Conservation (phyloP, 139 green algal genomes). For the Auxenochlorella protothecoides region DNA sequence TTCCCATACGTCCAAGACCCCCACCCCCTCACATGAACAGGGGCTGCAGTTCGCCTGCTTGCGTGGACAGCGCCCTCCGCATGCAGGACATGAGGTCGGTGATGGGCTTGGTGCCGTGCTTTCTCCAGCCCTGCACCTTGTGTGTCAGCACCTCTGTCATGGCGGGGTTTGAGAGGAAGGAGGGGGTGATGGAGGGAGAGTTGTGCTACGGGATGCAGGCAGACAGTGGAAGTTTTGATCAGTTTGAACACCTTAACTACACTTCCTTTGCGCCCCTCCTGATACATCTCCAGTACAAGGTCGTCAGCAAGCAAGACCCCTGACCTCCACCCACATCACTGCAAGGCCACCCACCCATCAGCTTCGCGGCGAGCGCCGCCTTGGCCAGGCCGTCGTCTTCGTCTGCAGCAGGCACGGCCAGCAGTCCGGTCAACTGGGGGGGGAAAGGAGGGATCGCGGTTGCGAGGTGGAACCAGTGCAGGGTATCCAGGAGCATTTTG, state of each 20-base stretch:
- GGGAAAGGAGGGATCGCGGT: too few relatives aligned
- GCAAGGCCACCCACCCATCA: neutral
- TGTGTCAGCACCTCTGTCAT: constrained; percentile 16
- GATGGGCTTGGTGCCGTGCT: constrained; percentile 18
- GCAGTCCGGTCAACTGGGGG: constrained; percentile 5
- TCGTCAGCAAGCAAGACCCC: too few relatives aligned
- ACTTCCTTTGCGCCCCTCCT: too few relatives aligned
- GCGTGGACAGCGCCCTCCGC: constrained; percentile 3
- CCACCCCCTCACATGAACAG: constrained; percentile 18
- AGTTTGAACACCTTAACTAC: too few relatives aligned
- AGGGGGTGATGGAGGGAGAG: too few relatives aligned
- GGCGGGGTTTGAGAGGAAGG: too few relatives aligned
- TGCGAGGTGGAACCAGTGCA: too few relatives aligned
- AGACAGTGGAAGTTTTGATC: too few relatives aligned
- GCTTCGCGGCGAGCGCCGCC: constrained; percentile 25
- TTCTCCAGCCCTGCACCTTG: constrained; percentile 4
- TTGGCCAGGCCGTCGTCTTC: constrained; percentile 12
- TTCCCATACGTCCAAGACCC: neutral
- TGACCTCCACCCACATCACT: too few relatives aligned
- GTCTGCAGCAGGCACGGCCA: constrained; percentile 7
- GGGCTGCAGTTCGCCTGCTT: constrained; percentile 14
- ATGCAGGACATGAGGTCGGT: constrained; percentile 23
- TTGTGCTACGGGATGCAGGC: too few relatives aligned
- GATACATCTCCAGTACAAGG: too few relatives aligned
- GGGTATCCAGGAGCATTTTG: too few relatives aligned